Percentiles rank a stretch among this genome's conserved stretches.
Conservation (phyloP, 2,329 filamentous ascomycete species). For the Alternaria angustiovoidea region DNA sequence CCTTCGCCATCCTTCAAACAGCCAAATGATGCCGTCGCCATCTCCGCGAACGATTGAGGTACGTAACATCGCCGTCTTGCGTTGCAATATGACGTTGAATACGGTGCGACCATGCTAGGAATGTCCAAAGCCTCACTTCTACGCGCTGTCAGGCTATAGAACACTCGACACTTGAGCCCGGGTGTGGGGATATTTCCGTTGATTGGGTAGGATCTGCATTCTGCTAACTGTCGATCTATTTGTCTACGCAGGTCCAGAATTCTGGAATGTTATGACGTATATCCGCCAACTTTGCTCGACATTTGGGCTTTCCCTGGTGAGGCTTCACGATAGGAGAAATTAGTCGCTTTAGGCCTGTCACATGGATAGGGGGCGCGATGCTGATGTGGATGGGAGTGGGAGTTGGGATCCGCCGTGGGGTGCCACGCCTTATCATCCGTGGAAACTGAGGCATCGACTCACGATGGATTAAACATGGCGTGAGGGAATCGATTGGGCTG, state of each 20-base stretch:
- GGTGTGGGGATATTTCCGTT: background rate
- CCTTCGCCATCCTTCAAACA: background rate
- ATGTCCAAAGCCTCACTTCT: slow-evolving; percentile 25
- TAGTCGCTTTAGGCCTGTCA: slow-evolving; percentile 12
- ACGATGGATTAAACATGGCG: background rate
- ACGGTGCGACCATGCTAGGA: slow-evolving; percentile 15
- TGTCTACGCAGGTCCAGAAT: slow-evolving; percentile 26
- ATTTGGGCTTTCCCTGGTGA: slow-evolving; percentile 2
- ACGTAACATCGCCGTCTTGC: slow-evolving; percentile 15
- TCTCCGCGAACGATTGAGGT: slow-evolving; percentile 7
- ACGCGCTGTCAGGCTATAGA: background rate
- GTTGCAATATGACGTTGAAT: slow-evolving; percentile 5
- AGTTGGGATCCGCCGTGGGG: slow-evolving; percentile 24
- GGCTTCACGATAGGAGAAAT: slow-evolving; percentile 14
- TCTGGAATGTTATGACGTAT: slow-evolving; percentile 24
- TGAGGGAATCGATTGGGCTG: slow-evolving; percentile 1
- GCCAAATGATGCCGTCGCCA: slow-evolving; percentile 5
- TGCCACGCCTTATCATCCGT: slow-evolving; percentile 22
- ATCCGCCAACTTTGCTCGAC: slow-evolving; percentile 9
- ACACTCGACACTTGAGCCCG: slow-evolving; percentile 4
- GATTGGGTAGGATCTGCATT: slow-evolving; percentile 14
- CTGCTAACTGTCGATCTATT: slow-evolving; percentile 30
- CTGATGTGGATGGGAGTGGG: slow-evolving; percentile 9
- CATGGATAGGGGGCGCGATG: slow-evolving; percentile 13
- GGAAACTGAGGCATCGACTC: background rate